Evolutionary conservation across 2,329 filamentous ascomycete species (phyloP).

Genomic region (Fusarium sp.): DNA sequence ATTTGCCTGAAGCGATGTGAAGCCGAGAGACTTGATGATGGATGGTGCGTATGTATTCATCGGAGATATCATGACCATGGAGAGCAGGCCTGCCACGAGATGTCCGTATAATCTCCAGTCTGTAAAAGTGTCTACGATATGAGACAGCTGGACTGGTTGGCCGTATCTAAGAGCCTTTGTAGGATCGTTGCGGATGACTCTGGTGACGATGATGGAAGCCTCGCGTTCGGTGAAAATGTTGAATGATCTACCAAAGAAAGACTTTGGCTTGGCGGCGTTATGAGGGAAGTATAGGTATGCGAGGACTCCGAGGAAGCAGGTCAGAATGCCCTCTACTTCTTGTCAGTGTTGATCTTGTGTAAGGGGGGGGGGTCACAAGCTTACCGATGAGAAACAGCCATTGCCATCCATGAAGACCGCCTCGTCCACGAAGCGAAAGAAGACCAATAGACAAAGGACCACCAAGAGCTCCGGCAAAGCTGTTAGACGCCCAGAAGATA

Average conservation of each 20-base stretch:
- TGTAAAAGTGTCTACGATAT: conserved; percentile 45
- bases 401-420: conserved; percentile 48
- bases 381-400: conserved; percentile 50
- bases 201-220: conserved; percentile 46
- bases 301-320: conserved; percentile 37
- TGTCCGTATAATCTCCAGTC: conserved; percentile 50
- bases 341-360: background rate
- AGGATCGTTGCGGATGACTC: conserved; percentile 48
- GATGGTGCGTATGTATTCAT: conserved; percentile 50
- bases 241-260: conserved; percentile 43
- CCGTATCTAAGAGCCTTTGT: conserved; percentile 45
- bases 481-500: conserved; percentile 50
- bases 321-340: conserved; percentile 45
- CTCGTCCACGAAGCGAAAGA: conserved; percentile 43
- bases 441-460: conserved; percentile 47
- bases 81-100: conserved; percentile 43
- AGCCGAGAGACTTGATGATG: conserved; percentile 48
- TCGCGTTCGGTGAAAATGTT: conserved; percentile 45
- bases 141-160: conserved; percentile 38
- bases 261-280: conserved; percentile 43
- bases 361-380: background rate
- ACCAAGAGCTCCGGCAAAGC: conserved; percentile 45
- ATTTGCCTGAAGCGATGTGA: conserved; percentile 46
- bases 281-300: conserved; percentile 49
- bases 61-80: conserved; percentile 50